Base-by-base conservation (phyloP, 2,329 filamentous ascomycete species). In the Aspergillus hortae region DNA sequence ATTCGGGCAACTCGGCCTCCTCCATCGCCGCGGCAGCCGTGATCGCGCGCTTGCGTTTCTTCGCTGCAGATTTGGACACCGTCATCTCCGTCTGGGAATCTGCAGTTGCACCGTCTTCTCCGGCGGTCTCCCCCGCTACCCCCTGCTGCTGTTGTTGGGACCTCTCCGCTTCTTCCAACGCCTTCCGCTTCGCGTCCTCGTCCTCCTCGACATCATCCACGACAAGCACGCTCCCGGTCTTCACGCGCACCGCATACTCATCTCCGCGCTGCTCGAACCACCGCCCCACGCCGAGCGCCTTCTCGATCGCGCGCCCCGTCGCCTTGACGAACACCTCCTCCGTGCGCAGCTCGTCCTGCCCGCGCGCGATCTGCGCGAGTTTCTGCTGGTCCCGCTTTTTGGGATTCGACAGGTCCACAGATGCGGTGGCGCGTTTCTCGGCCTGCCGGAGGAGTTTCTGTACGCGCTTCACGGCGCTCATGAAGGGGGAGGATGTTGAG, bases 251-350 rank as follows among this genome's bases (percentile, higher is more conserved):
- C 6, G 60, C 63, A 63, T 77, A 84, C 54, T 71, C 67, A 48
- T 75, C 73, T 40, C 69, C 73, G 57, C 80, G 38, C 47, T 77
- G 74, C 63, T 80, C 76, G 58, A 86, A 85, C 75, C 76, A 82
- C 46, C 78, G 64, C 1, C 74, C 82, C 21, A 86, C 60, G 38
- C 75, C 74, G 65, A 85, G 62, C 12, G 79, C 81, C 63, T 80
- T 78, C 51, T 77, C 72, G 56, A 86, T 84, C 35, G 83, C 83
- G 46, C 78, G 75, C 4, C 82, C 83, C 9, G 80, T 83, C 4
- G 79, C 83, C 63, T 84, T 86, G 25, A 86, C 61, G 56, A 79
- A 73, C 1, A 86, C 77, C 43, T 77, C 74, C 58, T 84, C 81
- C 47, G 60, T 60, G 6, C 59, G 58, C 33, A 74, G 60, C 42